A percentile compares a stretch with the other conserved stretches of the same genome.
Evolutionary conservation across 768 basidiomycete species (phyloP).

Genomic region (Xerocomellus amylosporus): DNA sequence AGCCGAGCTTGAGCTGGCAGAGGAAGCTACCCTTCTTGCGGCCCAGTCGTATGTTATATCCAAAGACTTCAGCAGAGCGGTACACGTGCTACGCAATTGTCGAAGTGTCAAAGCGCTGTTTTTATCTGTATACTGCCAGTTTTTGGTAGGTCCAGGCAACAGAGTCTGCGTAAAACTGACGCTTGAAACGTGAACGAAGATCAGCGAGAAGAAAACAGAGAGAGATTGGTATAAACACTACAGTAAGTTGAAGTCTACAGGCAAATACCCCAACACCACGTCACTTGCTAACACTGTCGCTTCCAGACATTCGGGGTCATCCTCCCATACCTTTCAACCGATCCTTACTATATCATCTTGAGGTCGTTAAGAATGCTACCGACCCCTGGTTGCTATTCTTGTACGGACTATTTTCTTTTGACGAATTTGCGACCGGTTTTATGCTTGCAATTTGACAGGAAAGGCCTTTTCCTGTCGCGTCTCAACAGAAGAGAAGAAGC

Average conservation of each 20-base stretch:
- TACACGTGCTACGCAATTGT: conserved; percentile 61
- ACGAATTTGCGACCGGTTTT: neutral
- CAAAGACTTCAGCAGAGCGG: conserved; percentile 75
- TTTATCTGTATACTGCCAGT: conserved; percentile 75
- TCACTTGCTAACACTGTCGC: conserved; percentile 1
- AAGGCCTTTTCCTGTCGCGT: conserved; percentile 78
- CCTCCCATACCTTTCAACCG: conserved; percentile 64
- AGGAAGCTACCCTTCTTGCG: conserved; percentile 69
- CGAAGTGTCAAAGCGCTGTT: conserved; percentile 73
- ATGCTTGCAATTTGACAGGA: conserved; percentile 44
- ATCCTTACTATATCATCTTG: conserved; percentile 55
- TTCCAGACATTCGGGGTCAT: conserved; percentile 64
- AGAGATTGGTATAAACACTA: conserved; percentile 84
- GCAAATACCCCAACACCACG: neutral
- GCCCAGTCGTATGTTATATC: conserved; percentile 73
- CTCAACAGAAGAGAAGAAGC: conserved; percentile 81
- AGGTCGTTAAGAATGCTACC: conserved; percentile 49
- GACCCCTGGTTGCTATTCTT: conserved; percentile 87
- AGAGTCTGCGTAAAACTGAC: conserved; percentile 4
- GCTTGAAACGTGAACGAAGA: conserved; percentile 41
- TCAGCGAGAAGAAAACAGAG: conserved; percentile 77
- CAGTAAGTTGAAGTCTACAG: conserved; percentile 43
- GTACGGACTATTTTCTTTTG: conserved; percentile 37
- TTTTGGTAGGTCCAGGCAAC: conserved; percentile 60
- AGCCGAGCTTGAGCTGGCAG: conserved; percentile 50